phyloP scores from a whole-genome alignment of 2,329 filamentous ascomycete species.

The Ambrosiella beaveri region DNA sequence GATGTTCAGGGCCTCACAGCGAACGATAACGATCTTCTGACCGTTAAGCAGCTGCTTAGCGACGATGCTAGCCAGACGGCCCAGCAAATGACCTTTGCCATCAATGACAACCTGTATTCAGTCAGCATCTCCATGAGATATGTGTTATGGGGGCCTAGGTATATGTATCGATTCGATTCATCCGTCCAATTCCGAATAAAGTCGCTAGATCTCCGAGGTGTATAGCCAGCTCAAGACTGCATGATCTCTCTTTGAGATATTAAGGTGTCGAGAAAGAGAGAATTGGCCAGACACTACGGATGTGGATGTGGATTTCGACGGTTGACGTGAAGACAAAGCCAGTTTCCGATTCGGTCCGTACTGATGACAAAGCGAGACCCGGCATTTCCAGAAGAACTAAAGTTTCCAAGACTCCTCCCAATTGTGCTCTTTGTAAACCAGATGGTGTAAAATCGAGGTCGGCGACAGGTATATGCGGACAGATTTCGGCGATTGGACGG shows the following conservation, averaged over 20 bases:
- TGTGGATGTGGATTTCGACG: too few species aligned
- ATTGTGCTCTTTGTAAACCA: background rate
- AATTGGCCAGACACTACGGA: too few species aligned
- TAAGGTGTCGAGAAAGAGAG: too few species aligned
- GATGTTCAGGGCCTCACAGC: conserved; percentile 99
- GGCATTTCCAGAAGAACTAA: too few species aligned
- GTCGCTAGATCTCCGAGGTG: too few species aligned
- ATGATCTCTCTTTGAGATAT: too few species aligned
- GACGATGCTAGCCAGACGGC: conserved; percentile 93
- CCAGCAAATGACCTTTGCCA: conserved; percentile 99
- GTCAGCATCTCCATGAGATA: background rate
- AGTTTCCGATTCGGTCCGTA: too few species aligned
- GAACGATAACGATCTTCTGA: conserved; percentile 98
- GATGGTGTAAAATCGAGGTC: background rate
- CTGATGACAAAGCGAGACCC: too few species aligned
- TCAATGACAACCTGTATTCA: conserved; percentile 75
- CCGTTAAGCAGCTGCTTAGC: conserved; percentile 98
- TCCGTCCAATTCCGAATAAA: background rate
- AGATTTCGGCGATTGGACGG: conserved; percentile 4
- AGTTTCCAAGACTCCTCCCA: too few species aligned
- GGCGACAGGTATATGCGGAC: conserved; percentile 1
- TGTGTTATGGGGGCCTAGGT: background rate
- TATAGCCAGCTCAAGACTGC: too few species aligned
- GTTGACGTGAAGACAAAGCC: too few species aligned
- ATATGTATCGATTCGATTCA: background rate